Evolutionary conservation across 2,329 filamentous ascomycete genomes (phyloP).

Genomic region (Metarhizium rileyi): DNA sequence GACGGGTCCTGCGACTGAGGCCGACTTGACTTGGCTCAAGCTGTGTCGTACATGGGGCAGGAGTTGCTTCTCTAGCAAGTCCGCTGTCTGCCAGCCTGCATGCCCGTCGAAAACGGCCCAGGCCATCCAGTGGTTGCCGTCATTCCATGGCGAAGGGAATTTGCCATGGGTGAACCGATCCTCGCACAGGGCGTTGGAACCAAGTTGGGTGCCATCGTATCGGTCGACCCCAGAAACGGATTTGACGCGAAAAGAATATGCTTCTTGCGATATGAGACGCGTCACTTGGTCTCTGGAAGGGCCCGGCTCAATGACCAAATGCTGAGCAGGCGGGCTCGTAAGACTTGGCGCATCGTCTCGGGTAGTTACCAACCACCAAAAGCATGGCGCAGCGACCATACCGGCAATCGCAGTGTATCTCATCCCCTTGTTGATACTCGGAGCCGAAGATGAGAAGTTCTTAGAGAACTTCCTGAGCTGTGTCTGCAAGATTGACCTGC

Average conservation of each 20-base stretch:
- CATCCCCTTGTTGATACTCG: neutral
- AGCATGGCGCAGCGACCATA: neutral
- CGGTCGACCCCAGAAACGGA: neutral
- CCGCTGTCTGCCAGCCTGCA: slow-evolving; percentile 24
- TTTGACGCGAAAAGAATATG: neutral
- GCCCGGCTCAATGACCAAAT: neutral
- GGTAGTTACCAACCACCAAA: neutral
- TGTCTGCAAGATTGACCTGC: too few species aligned
- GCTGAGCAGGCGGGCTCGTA: neutral
- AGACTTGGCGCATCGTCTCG: neutral
- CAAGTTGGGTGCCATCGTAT: neutral
- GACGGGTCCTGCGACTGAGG: neutral
- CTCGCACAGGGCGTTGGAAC: neutral
- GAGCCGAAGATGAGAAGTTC: neutral
- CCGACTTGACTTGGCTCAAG: neutral
- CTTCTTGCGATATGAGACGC: neutral
- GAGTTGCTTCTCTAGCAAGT: slow-evolving; percentile 20
- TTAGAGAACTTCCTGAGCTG: too few species aligned
- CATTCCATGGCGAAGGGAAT: neutral
- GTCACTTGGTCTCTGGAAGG: neutral
- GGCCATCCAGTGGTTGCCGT: slow-evolving; percentile 18
- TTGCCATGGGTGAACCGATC: neutral
- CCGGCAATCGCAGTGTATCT: neutral
- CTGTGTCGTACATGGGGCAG: slow-evolving; percentile 11
- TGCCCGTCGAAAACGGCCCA: slow-evolving; percentile 27